Conservation (phyloP, 2,329 filamentous ascomycete species). For the Ophiostoma australiae region DNA sequence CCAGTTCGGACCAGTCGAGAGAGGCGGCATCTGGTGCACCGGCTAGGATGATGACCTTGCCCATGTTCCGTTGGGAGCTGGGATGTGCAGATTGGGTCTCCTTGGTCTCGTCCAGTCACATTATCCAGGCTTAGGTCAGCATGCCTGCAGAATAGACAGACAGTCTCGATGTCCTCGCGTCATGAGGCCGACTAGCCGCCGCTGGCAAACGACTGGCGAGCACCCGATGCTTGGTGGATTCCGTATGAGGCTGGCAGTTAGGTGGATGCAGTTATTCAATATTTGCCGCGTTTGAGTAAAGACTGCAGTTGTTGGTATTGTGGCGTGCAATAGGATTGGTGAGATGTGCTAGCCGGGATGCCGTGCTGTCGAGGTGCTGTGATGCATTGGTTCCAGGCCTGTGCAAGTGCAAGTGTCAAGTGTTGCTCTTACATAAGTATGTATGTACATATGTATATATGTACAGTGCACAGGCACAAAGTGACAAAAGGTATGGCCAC, state of each 20-base stretch:
- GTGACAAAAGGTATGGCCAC: background rate
- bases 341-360: background rate
- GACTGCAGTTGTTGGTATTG: background rate
- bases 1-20: conserved; percentile 58
- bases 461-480: background rate
- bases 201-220: background rate
- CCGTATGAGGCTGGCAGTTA: background rate
- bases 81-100: background rate
- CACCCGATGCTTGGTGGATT: background rate
- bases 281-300: background rate
- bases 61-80: conserved; percentile 23
- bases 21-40: conserved; percentile 55
- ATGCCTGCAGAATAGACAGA: background rate
- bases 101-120: background rate
- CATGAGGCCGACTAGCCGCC: background rate
- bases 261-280: background rate
- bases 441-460: no score
- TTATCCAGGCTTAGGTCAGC: background rate
- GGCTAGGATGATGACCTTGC: conserved; percentile 34
- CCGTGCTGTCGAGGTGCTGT: background rate
- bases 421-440: background rate
- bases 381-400: background rate
- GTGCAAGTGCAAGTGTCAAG: background rate
- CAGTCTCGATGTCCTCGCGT: background rate
- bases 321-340: background rate